Percentiles rank a stretch among this genome's conserved stretches.
Conservation (phyloP, 2,329 filamentous ascomycete genomes). For the Ophiostoma himal-ulmi region DNA sequence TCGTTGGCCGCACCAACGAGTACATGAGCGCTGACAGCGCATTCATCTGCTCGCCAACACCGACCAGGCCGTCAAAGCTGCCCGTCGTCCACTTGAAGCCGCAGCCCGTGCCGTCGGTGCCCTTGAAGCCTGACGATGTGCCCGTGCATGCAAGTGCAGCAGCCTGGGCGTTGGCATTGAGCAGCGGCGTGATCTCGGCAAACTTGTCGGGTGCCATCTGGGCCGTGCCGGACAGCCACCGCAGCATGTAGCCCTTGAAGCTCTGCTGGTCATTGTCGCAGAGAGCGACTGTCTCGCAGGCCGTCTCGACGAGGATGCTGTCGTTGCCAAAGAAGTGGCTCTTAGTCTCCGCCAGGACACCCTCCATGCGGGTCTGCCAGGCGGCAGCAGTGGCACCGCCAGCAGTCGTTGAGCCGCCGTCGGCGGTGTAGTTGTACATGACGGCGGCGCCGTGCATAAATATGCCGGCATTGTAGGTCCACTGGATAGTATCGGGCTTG, state of each 20-base stretch:
- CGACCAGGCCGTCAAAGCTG: slow-evolving; percentile 53
- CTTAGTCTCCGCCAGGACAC: slow-evolving; percentile 48
- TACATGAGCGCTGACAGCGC: slow-evolving; percentile 59
- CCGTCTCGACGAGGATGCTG: slow-evolving; percentile 57
- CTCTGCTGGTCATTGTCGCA: slow-evolving; percentile 68
- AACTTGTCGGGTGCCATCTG: slow-evolving; percentile 51
- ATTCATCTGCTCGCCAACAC: slow-evolving; percentile 66
- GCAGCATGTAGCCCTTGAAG: slow-evolving; percentile 70
- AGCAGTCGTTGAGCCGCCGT: slow-evolving; percentile 32
- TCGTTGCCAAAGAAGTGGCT: slow-evolving; percentile 54
- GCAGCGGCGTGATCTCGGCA: slow-evolving; percentile 45
- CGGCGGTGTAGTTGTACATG: slow-evolving; percentile 58
- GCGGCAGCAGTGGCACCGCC: slow-evolving; percentile 30
- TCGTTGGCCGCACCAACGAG: slow-evolving; percentile 45
- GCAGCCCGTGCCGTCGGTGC: slow-evolving; percentile 55
- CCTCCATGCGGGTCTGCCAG: slow-evolving; percentile 57
- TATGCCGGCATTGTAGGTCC: slow-evolving; percentile 65
- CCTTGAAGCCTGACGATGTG: slow-evolving; percentile 38
- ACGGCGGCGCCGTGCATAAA: slow-evolving; percentile 57
- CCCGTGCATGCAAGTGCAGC: slow-evolving; percentile 50
- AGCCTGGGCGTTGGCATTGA: slow-evolving; percentile 46
- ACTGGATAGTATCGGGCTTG: slow-evolving; percentile 53
- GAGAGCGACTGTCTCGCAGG: slow-evolving; percentile 55
- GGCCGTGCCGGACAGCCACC: slow-evolving; percentile 56
- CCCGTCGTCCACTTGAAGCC: slow-evolving; percentile 59